phyloP scores from a whole-genome alignment of 2,329 filamentous ascomycete species.

The Penicillium janthinellum region DNA sequence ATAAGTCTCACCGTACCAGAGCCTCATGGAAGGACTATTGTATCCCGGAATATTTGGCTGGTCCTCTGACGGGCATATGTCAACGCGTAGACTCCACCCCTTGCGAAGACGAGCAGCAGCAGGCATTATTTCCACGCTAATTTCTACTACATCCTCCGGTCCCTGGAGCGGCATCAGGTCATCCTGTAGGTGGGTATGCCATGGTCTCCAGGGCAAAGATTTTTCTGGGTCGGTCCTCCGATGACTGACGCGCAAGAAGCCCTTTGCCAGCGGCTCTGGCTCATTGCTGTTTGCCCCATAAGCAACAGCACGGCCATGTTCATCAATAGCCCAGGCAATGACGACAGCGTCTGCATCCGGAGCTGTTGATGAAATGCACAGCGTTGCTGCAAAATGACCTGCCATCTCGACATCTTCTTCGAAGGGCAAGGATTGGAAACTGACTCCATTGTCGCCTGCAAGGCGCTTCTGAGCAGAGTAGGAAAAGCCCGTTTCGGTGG shows the following conservation, averaged over 20 bases:
- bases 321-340: neutral
- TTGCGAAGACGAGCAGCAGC: neutral
- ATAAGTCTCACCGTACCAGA: neutral
- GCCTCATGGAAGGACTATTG: neutral
- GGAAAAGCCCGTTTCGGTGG: neutral
- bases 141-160: neutral
- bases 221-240: neutral
- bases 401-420: neutral
- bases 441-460: neutral
- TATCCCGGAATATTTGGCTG: neutral
- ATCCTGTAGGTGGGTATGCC: neutral
- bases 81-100: neutral
- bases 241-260: neutral
- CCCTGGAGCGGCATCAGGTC: neutral
- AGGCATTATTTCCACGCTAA: neutral
- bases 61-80: neutral
- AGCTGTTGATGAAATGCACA: neutral
- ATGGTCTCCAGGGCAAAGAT: neutral
- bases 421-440: neutral
- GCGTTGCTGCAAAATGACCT: neutral
- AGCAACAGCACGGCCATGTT: neutral
- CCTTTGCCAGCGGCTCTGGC: neutral
- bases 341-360: constrained; percentile 1
- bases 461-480: neutral
- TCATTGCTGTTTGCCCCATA: neutral